These are phyloP conservation scores for Thermothelomyces thermophilus DNA, from an alignment of 2,329 filamentous ascomycete species.

Conservation along the genomic window DNA sequence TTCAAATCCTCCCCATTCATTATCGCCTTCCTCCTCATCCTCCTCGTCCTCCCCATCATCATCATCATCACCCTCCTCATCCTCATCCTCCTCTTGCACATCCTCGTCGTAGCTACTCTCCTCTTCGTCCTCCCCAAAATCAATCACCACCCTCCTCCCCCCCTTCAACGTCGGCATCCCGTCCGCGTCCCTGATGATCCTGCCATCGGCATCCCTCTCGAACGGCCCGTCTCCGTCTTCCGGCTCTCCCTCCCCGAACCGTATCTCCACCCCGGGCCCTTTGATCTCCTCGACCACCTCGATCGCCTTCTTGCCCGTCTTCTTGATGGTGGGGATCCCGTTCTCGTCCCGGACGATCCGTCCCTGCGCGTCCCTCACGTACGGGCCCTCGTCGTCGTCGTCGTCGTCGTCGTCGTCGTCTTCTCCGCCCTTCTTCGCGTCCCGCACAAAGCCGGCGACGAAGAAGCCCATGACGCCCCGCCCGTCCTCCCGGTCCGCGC, in stretches of 20 bases:
- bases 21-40: background rate
- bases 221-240: conserved; percentile 25
- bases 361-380: conserved; percentile 25
- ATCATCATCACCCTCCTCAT: conserved; percentile 10
- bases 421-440: background rate
- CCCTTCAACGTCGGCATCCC: conserved; percentile 30
- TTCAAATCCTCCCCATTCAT: conserved; percentile 20
- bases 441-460: conserved; percentile 74
- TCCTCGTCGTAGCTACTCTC: background rate
- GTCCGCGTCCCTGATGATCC: conserved; percentile 27
- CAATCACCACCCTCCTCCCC: conserved; percentile 20
- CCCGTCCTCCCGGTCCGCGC: conserved; percentile 73
- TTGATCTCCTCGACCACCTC: conserved; percentile 8
- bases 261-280: background rate
- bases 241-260: background rate
- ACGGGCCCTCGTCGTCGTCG: background rate
- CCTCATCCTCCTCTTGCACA: conserved; percentile 11
- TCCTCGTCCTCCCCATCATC: conserved; percentile 4
- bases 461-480: conserved; percentile 94
- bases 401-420: background rate
- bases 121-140: conserved; percentile 3
- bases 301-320: conserved; percentile 18
- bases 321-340: conserved; percentile 30
- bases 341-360: conserved; percentile 27
- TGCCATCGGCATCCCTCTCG: conserved; percentile 27